These are phyloP conservation scores for Cladorrhinum sp. DNA, from an alignment of 2,329 filamentous ascomycete genomes.

Conservation along the genomic window DNA sequence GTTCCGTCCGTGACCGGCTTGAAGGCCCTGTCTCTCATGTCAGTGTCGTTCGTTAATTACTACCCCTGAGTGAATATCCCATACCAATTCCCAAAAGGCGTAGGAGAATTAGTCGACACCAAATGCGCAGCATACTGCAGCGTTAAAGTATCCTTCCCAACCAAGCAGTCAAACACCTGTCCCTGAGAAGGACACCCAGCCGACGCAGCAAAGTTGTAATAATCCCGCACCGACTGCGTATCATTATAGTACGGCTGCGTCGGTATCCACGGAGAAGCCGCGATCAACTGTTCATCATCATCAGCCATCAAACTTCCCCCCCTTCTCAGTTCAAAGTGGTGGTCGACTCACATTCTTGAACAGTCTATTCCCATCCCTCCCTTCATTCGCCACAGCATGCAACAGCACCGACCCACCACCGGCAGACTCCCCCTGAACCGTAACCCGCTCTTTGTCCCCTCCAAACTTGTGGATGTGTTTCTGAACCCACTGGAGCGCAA, in stretches of 20 bases:
- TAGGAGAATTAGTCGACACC: constrained; percentile 27
- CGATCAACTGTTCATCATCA: constrained; percentile 22
- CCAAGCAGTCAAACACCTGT: constrained; percentile 34
- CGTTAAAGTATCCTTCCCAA: constrained; percentile 29
- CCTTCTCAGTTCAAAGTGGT: no score
- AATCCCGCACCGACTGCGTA: constrained; percentile 28
- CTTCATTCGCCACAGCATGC: constrained; percentile 47
- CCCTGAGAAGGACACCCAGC: constrained; percentile 29
- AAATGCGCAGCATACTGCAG: constrained; percentile 35
- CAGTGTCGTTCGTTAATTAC: constrained; percentile 14
- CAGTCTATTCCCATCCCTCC: constrained; percentile 40
- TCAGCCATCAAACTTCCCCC: no score
- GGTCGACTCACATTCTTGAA: constrained; percentile 41
- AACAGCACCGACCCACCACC: constrained; percentile 30
- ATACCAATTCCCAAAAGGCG: constrained; percentile 18
- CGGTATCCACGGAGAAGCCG: constrained; percentile 47
- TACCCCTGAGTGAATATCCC: neutral
- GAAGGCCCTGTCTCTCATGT: constrained; percentile 34
- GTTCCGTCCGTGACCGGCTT: constrained; percentile 36
- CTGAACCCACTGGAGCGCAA: constrained; percentile 59
- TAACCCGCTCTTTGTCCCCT: constrained; percentile 21
- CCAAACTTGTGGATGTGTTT: constrained; percentile 46
- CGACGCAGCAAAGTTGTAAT: constrained; percentile 31
- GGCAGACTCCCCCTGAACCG: constrained; percentile 14
- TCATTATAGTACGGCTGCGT: constrained; percentile 45